A percentile compares a stretch with the other conserved stretches of the same genome.
Conservation (phyloP, 2,329 filamentous ascomycete species). For the Chlorencoelia australis region DNA sequence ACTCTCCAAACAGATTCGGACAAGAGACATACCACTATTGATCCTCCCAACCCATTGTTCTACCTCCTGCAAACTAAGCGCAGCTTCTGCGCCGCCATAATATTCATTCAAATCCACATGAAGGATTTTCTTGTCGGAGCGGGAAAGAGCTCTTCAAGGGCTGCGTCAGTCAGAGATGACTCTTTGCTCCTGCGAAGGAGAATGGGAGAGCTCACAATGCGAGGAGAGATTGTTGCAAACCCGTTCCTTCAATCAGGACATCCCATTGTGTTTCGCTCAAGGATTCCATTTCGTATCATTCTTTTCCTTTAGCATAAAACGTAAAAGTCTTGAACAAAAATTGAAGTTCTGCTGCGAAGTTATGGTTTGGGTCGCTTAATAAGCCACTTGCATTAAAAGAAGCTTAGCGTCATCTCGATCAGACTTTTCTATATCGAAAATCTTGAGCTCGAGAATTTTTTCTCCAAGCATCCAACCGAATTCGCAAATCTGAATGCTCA, state of each 20-base stretch:
- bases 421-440: no score
- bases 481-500: constrained; percentile 25
- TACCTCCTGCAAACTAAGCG: constrained; percentile 72
- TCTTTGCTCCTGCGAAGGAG: constrained; percentile 14
- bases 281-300: constrained; percentile 55
- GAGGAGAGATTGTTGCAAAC: constrained; percentile 68
- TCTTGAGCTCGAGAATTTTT: constrained; percentile 10
- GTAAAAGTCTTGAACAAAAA: no score
- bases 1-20: background rate
- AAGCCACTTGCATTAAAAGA: no score
- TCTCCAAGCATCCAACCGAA: constrained; percentile 32
- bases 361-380: no score
- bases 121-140: constrained; percentile 82
- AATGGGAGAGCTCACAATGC: constrained; percentile 49
- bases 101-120: constrained; percentile 82
- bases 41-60: constrained; percentile 57
- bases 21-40: constrained; percentile 23
- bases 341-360: no score
- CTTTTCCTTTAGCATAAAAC: no score
- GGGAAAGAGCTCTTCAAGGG: constrained; percentile 70
- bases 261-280: constrained; percentile 68
- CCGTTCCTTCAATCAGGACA: constrained; percentile 69
- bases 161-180: constrained; percentile 64
- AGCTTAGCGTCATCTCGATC: constrained; percentile 15
- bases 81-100: constrained; percentile 80